Base-by-base conservation (phyloP, 495 filamentous ascomycete species). In the Aspergillus funiculosus region DNA sequence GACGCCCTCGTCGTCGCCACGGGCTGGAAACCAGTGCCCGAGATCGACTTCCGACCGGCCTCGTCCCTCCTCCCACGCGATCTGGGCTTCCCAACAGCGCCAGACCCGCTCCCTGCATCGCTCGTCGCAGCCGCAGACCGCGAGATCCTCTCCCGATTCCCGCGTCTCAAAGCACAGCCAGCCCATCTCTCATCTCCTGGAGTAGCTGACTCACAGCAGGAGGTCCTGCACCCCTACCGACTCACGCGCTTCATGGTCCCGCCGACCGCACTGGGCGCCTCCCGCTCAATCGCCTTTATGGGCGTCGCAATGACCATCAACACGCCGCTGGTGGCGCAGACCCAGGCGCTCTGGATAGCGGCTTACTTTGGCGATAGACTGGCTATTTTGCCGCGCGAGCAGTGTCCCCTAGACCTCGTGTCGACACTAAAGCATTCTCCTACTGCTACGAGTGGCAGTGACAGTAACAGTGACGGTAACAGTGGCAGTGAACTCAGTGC, bases 211-310 rank as follows among this genome's bases (percentile, higher is more conserved):
- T n/a, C n/a, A n/a, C 59, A 63, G n/a, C 61, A 68, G 2, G 57
- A 62, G 15, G 52, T 51, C 17, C 46, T 58, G 4, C 58, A 69
- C 43, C 71, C 69, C 6, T 77, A 70, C 60, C 71, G 69, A 0
- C 68, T 90, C 2, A 76, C 82, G 51, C 81, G 77, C 42, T 89
- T 89, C 62, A 78, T 91, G 58, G 74, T 83, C 0, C 85, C 86
- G 0, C 70, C 83, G 0, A 72, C 77, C n/a, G 5, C 22, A 1
- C 65, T 80, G 26, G 57, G 77, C 5, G 60, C 65, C 3, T 65
- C 72, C 7, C 77, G 80, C 14, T 79, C 80, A 28, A 73, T 86
- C 40, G 84, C 80, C 4, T 86, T 87, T 52, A 64, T 76, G 29
- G 86, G 86, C n/a, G 62, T 77, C 11, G 54, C 83, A 15, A 74